Conservation (phyloP, 2,329 filamentous ascomycete species). For the Lithohypha guttulata region DNA sequence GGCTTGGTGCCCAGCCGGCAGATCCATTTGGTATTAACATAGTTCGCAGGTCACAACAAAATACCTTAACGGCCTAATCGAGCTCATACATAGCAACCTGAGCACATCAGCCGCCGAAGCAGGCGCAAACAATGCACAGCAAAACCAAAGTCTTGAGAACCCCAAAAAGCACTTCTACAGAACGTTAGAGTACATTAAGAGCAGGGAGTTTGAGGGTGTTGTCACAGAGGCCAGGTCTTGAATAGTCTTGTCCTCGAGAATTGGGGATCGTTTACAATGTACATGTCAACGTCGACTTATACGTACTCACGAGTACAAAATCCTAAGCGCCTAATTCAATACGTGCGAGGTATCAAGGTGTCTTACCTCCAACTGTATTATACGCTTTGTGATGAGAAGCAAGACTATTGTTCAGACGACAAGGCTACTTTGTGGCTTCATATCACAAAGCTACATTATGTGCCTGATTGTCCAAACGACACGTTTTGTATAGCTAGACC, state of each 20-base stretch:
- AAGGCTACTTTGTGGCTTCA: no score
- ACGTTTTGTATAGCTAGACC: no score
- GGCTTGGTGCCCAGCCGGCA: not conserved
- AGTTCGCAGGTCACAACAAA: slow-evolving; percentile 66
- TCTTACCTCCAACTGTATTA: no score
- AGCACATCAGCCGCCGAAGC: slow-evolving; percentile 42
- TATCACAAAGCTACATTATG: no score
- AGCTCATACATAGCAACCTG: slow-evolving; percentile 94
- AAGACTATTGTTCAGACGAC: no score
- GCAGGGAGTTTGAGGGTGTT: slow-evolving; percentile 85
- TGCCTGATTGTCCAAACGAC: no score
- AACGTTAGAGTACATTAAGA: slow-evolving; percentile 85
- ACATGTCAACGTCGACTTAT: not conserved
- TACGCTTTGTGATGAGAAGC: no score
- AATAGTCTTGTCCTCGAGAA: no score
- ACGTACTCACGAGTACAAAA: no score
- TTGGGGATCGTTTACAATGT: no score
- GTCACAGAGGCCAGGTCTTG: slow-evolving; percentile 51
- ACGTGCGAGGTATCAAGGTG: no score
- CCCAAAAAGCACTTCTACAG: slow-evolving; percentile 90
- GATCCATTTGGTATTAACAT: slow-evolving; percentile 15
- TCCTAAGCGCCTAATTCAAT: no score
- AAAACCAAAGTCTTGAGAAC: slow-evolving; percentile 58
- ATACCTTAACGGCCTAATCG: slow-evolving; percentile 94
- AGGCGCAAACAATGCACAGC: slow-evolving; percentile 17